These are phyloP conservation scores for Letharia lupina DNA, from an alignment of 495 filamentous ascomycete species.

Conservation along the genomic window DNA sequence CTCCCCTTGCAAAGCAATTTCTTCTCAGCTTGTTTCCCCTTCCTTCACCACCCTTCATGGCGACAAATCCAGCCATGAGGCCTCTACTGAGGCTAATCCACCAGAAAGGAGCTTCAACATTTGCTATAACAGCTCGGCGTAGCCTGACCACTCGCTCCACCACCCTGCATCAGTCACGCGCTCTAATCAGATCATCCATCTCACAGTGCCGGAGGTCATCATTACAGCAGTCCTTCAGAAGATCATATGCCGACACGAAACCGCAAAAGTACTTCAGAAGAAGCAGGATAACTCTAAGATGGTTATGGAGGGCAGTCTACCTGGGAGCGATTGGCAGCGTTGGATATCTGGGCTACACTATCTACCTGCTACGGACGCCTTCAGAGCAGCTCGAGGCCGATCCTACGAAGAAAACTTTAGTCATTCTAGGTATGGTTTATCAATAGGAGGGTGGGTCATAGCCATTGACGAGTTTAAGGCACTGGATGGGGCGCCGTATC, in stretches of 20 bases:
- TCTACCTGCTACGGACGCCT: conserved; percentile 74
- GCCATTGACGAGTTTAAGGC: conserved; percentile 42
- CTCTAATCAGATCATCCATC: conserved; percentile 17
- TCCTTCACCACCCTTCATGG: conserved; percentile 7
- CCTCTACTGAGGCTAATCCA: conserved; percentile 11
- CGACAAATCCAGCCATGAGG: conserved; percentile 18
- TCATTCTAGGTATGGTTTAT: conserved; percentile 71
- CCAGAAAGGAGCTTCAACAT: not conserved
- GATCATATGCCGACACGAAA: conserved; percentile 27
- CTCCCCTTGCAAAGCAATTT: conserved; percentile 6
- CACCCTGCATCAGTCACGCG: conserved; percentile 13
- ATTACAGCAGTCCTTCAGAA: conserved; percentile 20
- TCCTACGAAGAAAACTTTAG: conserved; percentile 90
- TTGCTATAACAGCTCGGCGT: conserved; percentile 13
- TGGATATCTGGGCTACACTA: conserved; percentile 65
- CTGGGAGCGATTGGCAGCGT: conserved; percentile 58
- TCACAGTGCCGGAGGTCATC: conserved; percentile 5
- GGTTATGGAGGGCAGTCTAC: conserved; percentile 71
- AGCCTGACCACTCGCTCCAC: conserved; percentile 17
- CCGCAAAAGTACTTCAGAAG: conserved; percentile 29
- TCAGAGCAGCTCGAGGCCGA: conserved; percentile 72
- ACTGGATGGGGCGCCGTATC: conserved; percentile 96
- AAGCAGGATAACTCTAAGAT: conserved; percentile 42
- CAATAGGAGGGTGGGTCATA: not conserved
- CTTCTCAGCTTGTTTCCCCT: not conserved